Evolutionary conservation across 805 yeast species (phyloP), one percentile per base, ranked within the genome.

Genomic region (Lachancea dasiensis): DNA sequence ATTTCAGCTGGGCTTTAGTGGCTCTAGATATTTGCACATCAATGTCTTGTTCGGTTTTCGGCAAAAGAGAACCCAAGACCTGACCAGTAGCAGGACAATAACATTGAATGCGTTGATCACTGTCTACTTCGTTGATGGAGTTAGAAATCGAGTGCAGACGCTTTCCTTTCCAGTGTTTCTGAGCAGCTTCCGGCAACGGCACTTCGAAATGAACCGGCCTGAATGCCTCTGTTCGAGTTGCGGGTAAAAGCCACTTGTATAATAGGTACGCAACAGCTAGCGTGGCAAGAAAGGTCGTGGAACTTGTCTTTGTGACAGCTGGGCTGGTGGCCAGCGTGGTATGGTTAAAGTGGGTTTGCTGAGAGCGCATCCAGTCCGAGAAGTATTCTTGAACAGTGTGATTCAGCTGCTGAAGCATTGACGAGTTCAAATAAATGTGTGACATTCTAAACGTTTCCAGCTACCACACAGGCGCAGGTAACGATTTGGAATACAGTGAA

Each of bases 61-160:
- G 78, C 34, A 70, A 64, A 49, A 79, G 80, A 16, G 78, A 69
- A 1, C 95, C 97, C 47, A 90, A 67, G 45, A 67, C 79, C 61
- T 86, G 96, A 23, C 96, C 94, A 0, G 97, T 92, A 0, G 97
- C 96, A 3, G 98, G 98, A 63, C 98, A 90, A 58, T 85, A 82
- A 44, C 89, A 77, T 54, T 86, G 89, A 44, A 90, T 84, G 46
- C 62, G 68, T 15, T 65, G 69, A 10, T 13, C 6, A 10, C 15
- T 16, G n/a, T 28, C 31, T 2, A 90, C 87, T 17, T 72, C 73
- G 2, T 72, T 70, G 40, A 75, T 74, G 32, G 65, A 8, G 20
- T 9, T 64, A 10, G 77, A 65, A 10, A 81, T 72, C 0, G 86
- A 80, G 36, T 75, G 73, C 23, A 86, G 67, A 36, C 95, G 67